These are phyloP conservation scores for Aspergillus phoenicis DNA, from an alignment of 2,329 filamentous ascomycete genomes.

Conservation along the genomic window DNA sequence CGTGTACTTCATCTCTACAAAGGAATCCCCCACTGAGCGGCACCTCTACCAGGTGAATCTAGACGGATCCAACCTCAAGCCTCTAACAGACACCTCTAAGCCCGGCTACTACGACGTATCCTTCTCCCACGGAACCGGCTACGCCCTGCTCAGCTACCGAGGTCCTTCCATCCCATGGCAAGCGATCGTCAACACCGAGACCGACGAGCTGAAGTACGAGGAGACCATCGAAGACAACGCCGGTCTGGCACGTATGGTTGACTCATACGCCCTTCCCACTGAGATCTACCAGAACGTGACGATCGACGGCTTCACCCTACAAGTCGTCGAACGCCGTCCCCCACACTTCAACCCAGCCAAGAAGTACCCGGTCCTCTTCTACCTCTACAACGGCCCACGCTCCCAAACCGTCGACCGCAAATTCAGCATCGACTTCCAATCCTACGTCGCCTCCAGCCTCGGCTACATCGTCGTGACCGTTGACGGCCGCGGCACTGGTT, in stretches of 20 bases:
- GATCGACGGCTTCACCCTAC: constrained; percentile 74
- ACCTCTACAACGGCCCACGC: constrained; percentile 91
- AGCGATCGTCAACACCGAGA: constrained; percentile 82
- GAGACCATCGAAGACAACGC: constrained; percentile 78
- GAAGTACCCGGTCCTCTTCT: constrained; percentile 92
- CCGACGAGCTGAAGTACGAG: constrained; percentile 65
- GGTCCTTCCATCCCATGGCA: constrained; percentile 90
- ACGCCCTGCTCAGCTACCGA: constrained; percentile 78
- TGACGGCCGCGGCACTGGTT: constrained; percentile 91
- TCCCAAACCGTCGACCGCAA: constrained; percentile 82
- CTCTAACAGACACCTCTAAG: constrained; percentile 72
- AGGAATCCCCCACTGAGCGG: constrained; percentile 83
- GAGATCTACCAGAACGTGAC: constrained; percentile 80
- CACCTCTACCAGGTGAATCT: constrained; percentile 90
- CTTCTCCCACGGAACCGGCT: constrained; percentile 81
- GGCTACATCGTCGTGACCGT: constrained; percentile 95
- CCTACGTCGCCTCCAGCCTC: constrained; percentile 79
- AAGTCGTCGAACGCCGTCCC: constrained; percentile 81
- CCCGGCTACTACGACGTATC: constrained; percentile 80
- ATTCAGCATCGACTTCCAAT: constrained; percentile 86
- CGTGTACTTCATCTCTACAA: constrained; percentile 88
- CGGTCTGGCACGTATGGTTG: constrained; percentile 67
- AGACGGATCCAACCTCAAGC: constrained; percentile 70
- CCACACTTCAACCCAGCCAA: constrained; percentile 82
- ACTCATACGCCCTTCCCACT: constrained; percentile 78